These are phyloP conservation scores for Boletellus deceptivus DNA, from an alignment of 1,284 basidiomycete species.

Conservation along the genomic window DNA sequence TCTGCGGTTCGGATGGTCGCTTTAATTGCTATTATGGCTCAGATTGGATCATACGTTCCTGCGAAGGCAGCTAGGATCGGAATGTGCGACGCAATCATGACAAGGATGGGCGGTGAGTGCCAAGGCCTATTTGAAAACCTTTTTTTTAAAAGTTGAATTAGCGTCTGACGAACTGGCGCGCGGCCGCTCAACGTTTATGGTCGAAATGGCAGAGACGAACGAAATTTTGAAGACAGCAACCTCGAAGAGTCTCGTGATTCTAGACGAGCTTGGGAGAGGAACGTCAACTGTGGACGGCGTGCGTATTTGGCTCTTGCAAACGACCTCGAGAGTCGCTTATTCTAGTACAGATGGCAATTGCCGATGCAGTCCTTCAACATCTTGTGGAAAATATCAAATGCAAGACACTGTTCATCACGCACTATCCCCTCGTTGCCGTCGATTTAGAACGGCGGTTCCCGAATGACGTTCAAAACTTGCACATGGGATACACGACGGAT, in stretches of 20 bases:
- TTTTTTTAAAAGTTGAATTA: conserved; percentile 30
- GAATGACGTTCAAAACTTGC: conserved; percentile 66
- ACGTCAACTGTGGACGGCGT: conserved; percentile 86
- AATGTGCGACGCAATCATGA: conserved; percentile 82
- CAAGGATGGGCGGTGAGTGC: conserved; percentile 76
- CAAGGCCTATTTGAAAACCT: neutral
- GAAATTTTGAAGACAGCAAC: conserved; percentile 83
- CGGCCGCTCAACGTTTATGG: conserved; percentile 92
- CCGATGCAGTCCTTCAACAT: conserved; percentile 75
- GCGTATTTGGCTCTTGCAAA: conserved; percentile 26
- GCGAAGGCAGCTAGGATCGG: conserved; percentile 71
- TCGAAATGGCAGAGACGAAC: conserved; percentile 92
- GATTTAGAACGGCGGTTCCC: conserved; percentile 56
- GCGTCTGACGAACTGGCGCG: conserved; percentile 84
- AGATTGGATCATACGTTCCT: conserved; percentile 74
- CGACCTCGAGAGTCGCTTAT: neutral
- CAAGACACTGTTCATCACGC: conserved; percentile 92
- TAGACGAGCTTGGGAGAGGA: conserved; percentile 84
- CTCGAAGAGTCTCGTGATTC: conserved; percentile 72
- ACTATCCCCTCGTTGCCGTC: conserved; percentile 77
- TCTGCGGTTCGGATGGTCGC: conserved; percentile 75
- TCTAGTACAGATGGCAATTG: conserved; percentile 74
- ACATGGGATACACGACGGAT: conserved; percentile 82
- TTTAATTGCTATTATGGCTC: conserved; percentile 68
- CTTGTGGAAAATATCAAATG: conserved; percentile 62